These are phyloP conservation scores for Hypomontagnella submonticulosa DNA, from an alignment of 495 filamentous ascomycete species.

Conservation along the genomic window DNA sequence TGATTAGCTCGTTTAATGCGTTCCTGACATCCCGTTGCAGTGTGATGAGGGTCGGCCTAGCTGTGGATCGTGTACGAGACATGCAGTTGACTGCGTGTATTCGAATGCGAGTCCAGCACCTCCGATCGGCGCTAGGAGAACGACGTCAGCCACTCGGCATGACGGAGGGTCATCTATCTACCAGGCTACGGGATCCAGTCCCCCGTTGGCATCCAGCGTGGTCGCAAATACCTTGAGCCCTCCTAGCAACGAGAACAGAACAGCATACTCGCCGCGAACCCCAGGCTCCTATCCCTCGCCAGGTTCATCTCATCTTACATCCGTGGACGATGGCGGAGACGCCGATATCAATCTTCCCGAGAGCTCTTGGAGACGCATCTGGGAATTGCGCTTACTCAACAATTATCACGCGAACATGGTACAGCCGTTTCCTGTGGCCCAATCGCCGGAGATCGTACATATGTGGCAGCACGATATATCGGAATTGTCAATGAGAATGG, in stretches of 20 bases:
- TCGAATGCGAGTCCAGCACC: slow-evolving; percentile 20
- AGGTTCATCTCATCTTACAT: slow-evolving; percentile 33
- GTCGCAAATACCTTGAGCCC: not conserved
- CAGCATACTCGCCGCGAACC: slow-evolving; percentile 28
- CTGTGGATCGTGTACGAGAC: slow-evolving; percentile 53
- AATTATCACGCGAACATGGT: slow-evolving; percentile 46
- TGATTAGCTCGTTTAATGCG: slow-evolving; percentile 4
- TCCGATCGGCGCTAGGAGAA: slow-evolving; percentile 15
- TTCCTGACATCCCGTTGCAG: slow-evolving; percentile 44
- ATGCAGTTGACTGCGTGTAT: slow-evolving; percentile 53
- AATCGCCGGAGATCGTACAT: slow-evolving; percentile 20
- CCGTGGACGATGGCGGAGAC: slow-evolving; percentile 27
- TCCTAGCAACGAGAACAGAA: slow-evolving; percentile 16
- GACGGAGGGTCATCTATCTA: slow-evolving; percentile 12
- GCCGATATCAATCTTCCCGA: slow-evolving; percentile 45
- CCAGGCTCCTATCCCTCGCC: slow-evolving; percentile 39
- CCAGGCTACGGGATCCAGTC: slow-evolving; percentile 2
- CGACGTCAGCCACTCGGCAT: slow-evolving; percentile 13
- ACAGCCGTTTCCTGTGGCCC: slow-evolving; percentile 38
- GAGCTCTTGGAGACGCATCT: slow-evolving; percentile 48
- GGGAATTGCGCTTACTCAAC: slow-evolving; percentile 52
- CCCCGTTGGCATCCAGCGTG: not conserved
- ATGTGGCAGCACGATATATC: slow-evolving; percentile 47
- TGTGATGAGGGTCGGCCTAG: slow-evolving; percentile 54
- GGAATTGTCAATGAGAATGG: slow-evolving; percentile 46